Percentiles rank a stretch among this genome's conserved stretches.
Evolutionary conservation across 176 grass and related monocot species (phyloP).

Genomic region (Bonia amplexicaulis): DNA sequence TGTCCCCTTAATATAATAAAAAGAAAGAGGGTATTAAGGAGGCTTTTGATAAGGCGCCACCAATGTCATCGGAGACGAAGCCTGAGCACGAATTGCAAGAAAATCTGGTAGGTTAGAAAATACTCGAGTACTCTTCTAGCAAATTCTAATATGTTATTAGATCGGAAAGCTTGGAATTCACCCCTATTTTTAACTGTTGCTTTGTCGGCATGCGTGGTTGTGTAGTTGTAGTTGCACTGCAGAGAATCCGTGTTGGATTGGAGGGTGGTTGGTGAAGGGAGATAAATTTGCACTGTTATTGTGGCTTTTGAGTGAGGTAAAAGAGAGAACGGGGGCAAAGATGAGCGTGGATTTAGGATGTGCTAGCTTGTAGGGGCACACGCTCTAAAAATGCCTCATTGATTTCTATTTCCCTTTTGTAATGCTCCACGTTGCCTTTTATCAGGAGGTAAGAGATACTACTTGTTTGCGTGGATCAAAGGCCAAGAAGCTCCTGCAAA

Average conservation of each 20-base stretch:
- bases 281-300: background rate
- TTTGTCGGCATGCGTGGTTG: background rate
- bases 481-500: background rate
- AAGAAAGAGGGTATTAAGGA: too few species aligned
- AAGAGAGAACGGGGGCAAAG: background rate
- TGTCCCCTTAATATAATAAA: too few species aligned
- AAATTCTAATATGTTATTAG: too few species aligned
- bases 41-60: too few species aligned
- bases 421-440: background rate
- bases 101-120: too few species aligned
- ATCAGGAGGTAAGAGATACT: background rate
- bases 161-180: too few species aligned
- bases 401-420: background rate
- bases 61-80: too few species aligned
- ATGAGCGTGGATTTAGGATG: background rate
- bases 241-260: background rate
- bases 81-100: too few species aligned
- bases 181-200: too few species aligned
- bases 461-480: slow-evolving; percentile 2
- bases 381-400: background rate
- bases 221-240: background rate
- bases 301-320: background rate
- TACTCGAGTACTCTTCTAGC: too few species aligned
- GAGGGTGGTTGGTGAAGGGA: background rate
- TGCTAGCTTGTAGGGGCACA: background rate